Evolutionary conservation across 2,329 filamentous ascomycete genomes (phyloP), one percentile per base, ranked within the genome.

Genomic region (Ceratocystis ficicola): DNA sequence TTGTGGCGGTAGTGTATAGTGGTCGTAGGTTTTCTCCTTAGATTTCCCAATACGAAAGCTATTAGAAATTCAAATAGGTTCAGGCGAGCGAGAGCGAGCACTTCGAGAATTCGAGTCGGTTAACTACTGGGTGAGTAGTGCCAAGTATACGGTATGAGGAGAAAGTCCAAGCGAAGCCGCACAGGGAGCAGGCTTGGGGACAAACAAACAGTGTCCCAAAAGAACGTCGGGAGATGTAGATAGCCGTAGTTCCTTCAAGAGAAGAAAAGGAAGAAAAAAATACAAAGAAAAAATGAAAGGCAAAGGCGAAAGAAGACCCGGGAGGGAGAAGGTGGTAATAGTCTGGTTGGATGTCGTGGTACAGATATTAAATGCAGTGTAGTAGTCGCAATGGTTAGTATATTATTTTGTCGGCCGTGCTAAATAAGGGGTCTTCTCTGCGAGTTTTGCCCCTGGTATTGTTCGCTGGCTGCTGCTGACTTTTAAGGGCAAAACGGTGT

Each of bases 91-190:
- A 41, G 36, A 41, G 36, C 36, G 36, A 41, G 36, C 10, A 15
- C 36, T 25, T 52, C 8, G n/a, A 52, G 22, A 52, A 25, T 22
- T 22, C 46, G 46, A 48, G 41, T 25, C 57, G 44, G n/a, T 48
- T 41, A 25, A 65, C 48, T 17, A 25, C 62, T 41, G 25, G 55
- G 44, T 44, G 62, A 52, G 48, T 52, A 52, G 48, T 52, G 48
- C 55, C 50, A 65, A 65, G 55, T 41, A 59, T 55, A 20, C 25
- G 7, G 30, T 41, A 22, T n/a, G 48, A 63, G 55, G 20, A 60
- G 57, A 60, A 55, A 65, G 44, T 25, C 36, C 44, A 62, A 65
- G 57, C 46, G n/a, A 64, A 57, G 62, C 55, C 28, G 10, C 36
- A 62, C 20, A 28, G 44, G 59, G 25, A 50, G 61, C 61, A 63